These are phyloP conservation scores for Aspergillus sp. DNA, from an alignment of 2,329 filamentous ascomycete species.

Conservation along the genomic window DNA sequence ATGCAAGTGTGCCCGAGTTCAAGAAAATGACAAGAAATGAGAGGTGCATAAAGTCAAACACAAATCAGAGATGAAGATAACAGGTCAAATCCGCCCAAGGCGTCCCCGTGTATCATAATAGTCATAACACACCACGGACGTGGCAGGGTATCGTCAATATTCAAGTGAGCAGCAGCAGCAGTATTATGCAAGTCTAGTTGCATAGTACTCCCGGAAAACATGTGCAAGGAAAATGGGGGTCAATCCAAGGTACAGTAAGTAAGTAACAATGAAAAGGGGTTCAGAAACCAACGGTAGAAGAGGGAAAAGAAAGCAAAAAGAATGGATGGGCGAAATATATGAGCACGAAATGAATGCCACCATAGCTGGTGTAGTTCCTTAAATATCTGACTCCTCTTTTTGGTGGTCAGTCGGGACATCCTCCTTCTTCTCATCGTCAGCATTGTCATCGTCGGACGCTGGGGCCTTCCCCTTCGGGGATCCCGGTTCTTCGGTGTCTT, in stretches of 20 bases:
- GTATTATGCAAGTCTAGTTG: not conserved
- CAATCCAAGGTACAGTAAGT: slow-evolving; percentile 1
- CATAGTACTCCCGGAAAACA: not conserved
- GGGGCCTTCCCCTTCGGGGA: slow-evolving; percentile 9
- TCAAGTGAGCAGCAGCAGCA: slow-evolving; percentile 17
- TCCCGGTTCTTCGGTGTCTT: slow-evolving; percentile 8
- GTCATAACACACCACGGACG: slow-evolving; percentile 23
- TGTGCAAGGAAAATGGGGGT: not conserved
- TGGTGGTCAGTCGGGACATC: not conserved
- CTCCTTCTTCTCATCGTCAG: slow-evolving; percentile 5
- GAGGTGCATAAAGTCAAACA: not conserved
- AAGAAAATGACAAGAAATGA: not conserved
- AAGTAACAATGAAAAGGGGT: not conserved
- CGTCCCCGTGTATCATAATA: slow-evolving; percentile 19
- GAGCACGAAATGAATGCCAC: slow-evolving; percentile 7
- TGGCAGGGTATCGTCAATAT: slow-evolving; percentile 25
- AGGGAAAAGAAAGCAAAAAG: not conserved
- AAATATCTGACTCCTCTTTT: not conserved
- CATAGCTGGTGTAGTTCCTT: not conserved
- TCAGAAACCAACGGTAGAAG: not conserved
- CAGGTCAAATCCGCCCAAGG: slow-evolving; percentile 5
- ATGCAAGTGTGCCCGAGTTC: not conserved
- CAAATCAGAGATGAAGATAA: not conserved
- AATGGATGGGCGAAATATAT: not conserved
- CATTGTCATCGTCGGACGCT: slow-evolving; percentile 5